Evolutionary conservation across 2,329 filamentous ascomycete genomes (phyloP), one percentile per base, ranked within the genome.

Genomic region (Fusarium decemcellulare): DNA sequence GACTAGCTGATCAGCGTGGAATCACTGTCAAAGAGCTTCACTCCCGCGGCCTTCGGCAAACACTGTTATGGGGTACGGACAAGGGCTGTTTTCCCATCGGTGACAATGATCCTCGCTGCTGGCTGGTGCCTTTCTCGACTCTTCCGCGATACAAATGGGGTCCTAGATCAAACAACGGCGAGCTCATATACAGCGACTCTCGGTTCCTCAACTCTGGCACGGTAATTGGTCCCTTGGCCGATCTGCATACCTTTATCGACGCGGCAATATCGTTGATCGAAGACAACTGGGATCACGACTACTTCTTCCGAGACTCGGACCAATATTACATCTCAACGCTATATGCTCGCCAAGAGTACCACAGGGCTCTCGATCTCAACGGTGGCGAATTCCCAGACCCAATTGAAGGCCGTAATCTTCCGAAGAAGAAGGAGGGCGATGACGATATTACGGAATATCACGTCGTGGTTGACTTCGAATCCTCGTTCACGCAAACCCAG

Each of bases 401-500:
- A 10, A 70, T 67, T 34, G 70, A 54, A 1, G 56, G 46, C 8
- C 40, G 57, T 8, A 66, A 62, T 6, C 23, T 65, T 2, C 72
- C 76, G 0, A 71, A 59, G 10, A 52, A 59, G 6, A 66, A 63
- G 16, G 34, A 37, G 16, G 39, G 37, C 7, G 36, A 44, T 4
- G 48, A 61, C 16, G 68, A 73, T 16, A 47, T 47, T 9, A 71
- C 69, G 2, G 69, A 73, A 43, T 68, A 55, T 43, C 67, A 71
- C 18, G 51, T 72, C 14, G 34, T 63, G 0, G 67, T 70, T 11
- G 71, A 72, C 29, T 61, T 67, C 10, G 70, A 73, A 9, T 67
- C 63, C 10, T 81, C 84, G 47, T 88, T 86, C 68, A 86, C 88
- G 67, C 69, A 67, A 8, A 78, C 81, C 40, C 85, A 87, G 69